These are phyloP conservation scores for Anisodus acutangulus DNA, from an alignment of 257 asterid genomes.

Conservation along the genomic window DNA sequence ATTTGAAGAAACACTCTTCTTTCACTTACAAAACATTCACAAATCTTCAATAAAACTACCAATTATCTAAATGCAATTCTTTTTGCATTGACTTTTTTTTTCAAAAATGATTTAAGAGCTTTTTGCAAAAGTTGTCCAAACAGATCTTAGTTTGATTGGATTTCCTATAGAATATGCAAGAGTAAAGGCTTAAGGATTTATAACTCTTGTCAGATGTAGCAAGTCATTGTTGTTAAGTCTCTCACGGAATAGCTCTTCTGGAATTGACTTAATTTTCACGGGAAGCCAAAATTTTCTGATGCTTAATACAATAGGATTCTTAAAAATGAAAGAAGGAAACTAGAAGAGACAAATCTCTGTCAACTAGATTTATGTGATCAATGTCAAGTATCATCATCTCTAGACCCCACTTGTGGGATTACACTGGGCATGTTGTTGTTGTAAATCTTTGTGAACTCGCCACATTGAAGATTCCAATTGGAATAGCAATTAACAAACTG, in stretches of 20 bases:
- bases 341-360: background rate
- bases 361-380: background rate
- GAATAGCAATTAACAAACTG: conserved; percentile 7
- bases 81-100: background rate
- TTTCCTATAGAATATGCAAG: background rate
- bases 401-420: too few species aligned
- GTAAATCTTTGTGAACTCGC: background rate
- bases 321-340: background rate
- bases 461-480: background rate
- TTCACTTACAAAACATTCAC: background rate
- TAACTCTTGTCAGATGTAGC: background rate
- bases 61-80: background rate
- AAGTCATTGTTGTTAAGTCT: background rate
- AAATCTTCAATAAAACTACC: background rate
- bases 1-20: background rate
- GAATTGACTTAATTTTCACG: background rate
- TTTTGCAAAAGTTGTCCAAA: background rate
- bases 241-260: background rate
- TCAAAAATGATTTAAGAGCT: background rate
- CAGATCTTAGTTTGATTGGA: background rate
- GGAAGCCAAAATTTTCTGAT: background rate
- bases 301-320: background rate
- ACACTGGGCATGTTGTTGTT: too few species aligned
- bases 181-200: background rate
- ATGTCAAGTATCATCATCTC: too few species aligned